Evolutionary conservation across 1,284 basidiomycete species (phyloP).

Genomic region (Meripilus lineatus): DNA sequence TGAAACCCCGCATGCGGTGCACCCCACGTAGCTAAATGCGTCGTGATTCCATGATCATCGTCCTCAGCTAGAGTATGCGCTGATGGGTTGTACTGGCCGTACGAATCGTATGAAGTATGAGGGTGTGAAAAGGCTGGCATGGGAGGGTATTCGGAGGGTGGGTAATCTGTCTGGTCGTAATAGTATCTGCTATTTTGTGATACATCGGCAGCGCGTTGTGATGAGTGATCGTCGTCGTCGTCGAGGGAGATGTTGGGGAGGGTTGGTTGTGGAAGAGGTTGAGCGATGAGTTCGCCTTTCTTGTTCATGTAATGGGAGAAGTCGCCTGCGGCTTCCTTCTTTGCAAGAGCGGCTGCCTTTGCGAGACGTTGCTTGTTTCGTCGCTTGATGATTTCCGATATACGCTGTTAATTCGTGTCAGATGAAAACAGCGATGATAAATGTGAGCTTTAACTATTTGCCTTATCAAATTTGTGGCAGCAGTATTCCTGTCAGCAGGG

Average conservation of each 20-base stretch:
- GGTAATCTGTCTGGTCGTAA: slow-evolving; percentile 44
- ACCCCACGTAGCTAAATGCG: slow-evolving; percentile 48
- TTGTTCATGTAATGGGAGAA: slow-evolving; percentile 91
- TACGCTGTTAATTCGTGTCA: slow-evolving; percentile 50
- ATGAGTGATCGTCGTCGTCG: slow-evolving; percentile 66
- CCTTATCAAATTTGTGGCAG: slow-evolving; percentile 98
- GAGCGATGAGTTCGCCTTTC: slow-evolving; percentile 79
- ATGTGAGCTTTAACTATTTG: slow-evolving; percentile 23
- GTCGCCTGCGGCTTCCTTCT: slow-evolving; percentile 87
- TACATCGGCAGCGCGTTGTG: slow-evolving; percentile 52
- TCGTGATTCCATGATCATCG: slow-evolving; percentile 59
- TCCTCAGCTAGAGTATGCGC: slow-evolving; percentile 47
- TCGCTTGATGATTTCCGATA: slow-evolving; percentile 89
- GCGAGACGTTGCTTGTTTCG: slow-evolving; percentile 84
- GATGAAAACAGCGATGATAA: slow-evolving; percentile 4
- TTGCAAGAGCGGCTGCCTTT: slow-evolving; percentile 79
- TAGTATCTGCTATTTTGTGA: slow-evolving; percentile 45
- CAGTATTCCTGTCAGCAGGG: slow-evolving; percentile 76
- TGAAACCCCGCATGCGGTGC: slow-evolving; percentile 45
- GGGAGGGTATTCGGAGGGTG: slow-evolving; percentile 46
- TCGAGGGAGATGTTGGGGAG: slow-evolving; percentile 88
- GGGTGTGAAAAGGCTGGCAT: slow-evolving; percentile 66
- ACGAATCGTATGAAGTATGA: slow-evolving; percentile 42
- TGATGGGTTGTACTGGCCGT: slow-evolving; percentile 54
- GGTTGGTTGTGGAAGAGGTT: slow-evolving; percentile 92